Evolutionary conservation across 805 yeast genomes (phyloP).

Genomic region (Barnettozyma sp.): DNA sequence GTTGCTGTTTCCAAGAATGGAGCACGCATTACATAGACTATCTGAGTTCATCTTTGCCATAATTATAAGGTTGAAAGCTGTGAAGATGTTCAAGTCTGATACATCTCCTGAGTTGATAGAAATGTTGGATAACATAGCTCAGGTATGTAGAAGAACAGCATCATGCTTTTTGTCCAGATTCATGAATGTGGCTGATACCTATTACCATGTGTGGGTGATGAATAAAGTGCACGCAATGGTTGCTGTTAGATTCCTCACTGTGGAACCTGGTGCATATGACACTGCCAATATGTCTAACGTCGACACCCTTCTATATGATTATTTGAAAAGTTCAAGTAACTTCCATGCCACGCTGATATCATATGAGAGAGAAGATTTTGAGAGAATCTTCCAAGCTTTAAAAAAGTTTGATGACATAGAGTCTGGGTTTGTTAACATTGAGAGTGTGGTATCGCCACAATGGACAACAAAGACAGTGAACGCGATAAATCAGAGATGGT

Average conservation of each 20-base stretch:
- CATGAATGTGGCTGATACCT: conserved; percentile 15
- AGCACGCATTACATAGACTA: conserved; percentile 16
- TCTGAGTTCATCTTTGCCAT: conserved; percentile 17
- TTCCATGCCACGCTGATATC: conserved; percentile 18
- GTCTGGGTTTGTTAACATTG: background rate
- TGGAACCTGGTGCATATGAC: conserved; percentile 10
- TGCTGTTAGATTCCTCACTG: conserved; percentile 8
- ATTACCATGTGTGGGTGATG: conserved; percentile 25
- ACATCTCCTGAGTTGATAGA: conserved; percentile 2
- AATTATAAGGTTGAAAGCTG: conserved; percentile 16
- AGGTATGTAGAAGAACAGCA: background rate
- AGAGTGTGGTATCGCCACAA: conserved; percentile 1
- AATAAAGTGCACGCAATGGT: conserved; percentile 20
- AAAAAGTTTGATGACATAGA: conserved; percentile 9
- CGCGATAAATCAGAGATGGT: conserved; percentile 19
- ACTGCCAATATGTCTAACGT: conserved; percentile 1
- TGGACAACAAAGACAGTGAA: conserved; percentile 9
- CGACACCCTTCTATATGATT: conserved; percentile 12
- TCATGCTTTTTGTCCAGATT: background rate
- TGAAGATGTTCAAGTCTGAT: conserved; percentile 11
- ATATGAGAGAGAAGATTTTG: conserved; percentile 12
- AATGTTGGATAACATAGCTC: conserved; percentile 12
- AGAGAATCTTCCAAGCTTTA: conserved; percentile 7
- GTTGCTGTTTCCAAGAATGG: conserved; percentile 19
- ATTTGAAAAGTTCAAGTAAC: conserved; percentile 10